A percentile compares a stretch with the other conserved stretches of the same genome.
Evolutionary conservation across 1,284 basidiomycete genomes (phyloP).

Genomic region (Ceratobasidium sp.): DNA sequence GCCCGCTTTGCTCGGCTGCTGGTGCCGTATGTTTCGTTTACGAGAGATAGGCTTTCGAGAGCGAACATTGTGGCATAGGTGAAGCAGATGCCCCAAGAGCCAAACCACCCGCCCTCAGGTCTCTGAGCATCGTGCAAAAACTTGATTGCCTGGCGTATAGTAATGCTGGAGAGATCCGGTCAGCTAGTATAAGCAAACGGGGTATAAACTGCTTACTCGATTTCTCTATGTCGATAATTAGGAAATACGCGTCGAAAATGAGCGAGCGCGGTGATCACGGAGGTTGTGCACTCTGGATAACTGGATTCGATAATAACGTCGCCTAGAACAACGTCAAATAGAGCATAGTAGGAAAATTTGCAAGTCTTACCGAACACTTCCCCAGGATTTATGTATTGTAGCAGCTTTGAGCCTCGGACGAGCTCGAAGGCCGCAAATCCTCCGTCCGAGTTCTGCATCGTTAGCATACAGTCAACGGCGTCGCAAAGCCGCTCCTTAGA

Average conservation of each 20-base stretch:
- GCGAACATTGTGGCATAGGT: constrained; percentile 98
- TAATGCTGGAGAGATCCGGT: constrained; percentile 60
- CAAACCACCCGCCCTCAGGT: constrained; percentile 93
- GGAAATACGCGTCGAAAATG: constrained; percentile 87
- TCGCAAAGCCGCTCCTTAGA: constrained; percentile 82
- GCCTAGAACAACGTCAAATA: constrained; percentile 59
- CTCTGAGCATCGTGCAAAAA: constrained; percentile 87
- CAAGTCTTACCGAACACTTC: constrained; percentile 93
- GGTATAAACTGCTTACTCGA: constrained; percentile 77
- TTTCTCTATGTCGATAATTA: constrained; percentile 80
- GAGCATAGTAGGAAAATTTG: too few relatives aligned
- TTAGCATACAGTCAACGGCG: constrained; percentile 87
- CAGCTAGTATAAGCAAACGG: too few relatives aligned
- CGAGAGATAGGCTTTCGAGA: constrained; percentile 87
- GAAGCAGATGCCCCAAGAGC: constrained; percentile 97
- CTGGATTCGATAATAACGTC: constrained; percentile 94
- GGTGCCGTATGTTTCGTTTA: constrained; percentile 87
- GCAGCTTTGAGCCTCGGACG: constrained; percentile 81
- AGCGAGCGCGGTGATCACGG: constrained; percentile 84
- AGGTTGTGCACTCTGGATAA: constrained; percentile 97
- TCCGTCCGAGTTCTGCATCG: constrained; percentile 87
- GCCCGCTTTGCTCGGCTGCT: constrained; percentile 76
- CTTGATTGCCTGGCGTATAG: constrained; percentile 74
- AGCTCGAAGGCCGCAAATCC: constrained; percentile 96
- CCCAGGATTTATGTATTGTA: constrained; percentile 89